Evolutionary conservation across 2,329 filamentous ascomycete genomes (phyloP), one percentile per base, ranked within the genome.

Genomic region (Trichothecium roseum): DNA sequence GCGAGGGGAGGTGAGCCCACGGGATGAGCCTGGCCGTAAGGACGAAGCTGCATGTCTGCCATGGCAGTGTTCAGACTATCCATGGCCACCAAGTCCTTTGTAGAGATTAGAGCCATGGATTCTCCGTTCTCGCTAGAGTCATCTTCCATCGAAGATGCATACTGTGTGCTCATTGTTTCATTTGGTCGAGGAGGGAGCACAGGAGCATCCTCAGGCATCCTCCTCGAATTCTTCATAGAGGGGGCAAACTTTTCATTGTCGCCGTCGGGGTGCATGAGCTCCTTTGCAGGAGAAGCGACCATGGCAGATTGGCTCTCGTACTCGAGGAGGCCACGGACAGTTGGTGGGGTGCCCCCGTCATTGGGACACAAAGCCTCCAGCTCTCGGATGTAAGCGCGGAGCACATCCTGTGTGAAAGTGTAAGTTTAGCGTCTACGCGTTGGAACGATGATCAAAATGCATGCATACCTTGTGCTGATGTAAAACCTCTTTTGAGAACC

Each of bases 321-420:
- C 42, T 69, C 66, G n/a, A 77, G 58, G 8, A 76, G 57, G 1
- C 71, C 68, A 37, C 70, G 64, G 12, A 72, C 62, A 2, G 68
- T 68, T 3, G 69, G 68, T 10, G 63, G 63, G 24, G 56, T 52
- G 18, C 62, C 63, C 16, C 59, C 62, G 28, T 61, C 59, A 10
- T 56, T 49, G n/a, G 54, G 51, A 26, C 60, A 58, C 37, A 66
- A 59, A 28, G 70, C 64, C 42, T 75, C 69, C 41, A 78, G 63
- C 46, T 74, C 68, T 26, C 70, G 69, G 29, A 79, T 75, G 46
- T 79, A 78, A 15, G 74, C 72, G 41, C 72, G 63, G 17, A 78
- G 54, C 8, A 76, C 61, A 43, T 76, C 70, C 74, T 78, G 38
- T 38, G 36, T 12, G n/a, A 18, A 15, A 12, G 15, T 35, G 18